Evolutionary conservation across 2,329 filamentous ascomycete species (phyloP), one percentile per base, ranked within the genome.

Genomic region (Aschersonia sp.): DNA sequence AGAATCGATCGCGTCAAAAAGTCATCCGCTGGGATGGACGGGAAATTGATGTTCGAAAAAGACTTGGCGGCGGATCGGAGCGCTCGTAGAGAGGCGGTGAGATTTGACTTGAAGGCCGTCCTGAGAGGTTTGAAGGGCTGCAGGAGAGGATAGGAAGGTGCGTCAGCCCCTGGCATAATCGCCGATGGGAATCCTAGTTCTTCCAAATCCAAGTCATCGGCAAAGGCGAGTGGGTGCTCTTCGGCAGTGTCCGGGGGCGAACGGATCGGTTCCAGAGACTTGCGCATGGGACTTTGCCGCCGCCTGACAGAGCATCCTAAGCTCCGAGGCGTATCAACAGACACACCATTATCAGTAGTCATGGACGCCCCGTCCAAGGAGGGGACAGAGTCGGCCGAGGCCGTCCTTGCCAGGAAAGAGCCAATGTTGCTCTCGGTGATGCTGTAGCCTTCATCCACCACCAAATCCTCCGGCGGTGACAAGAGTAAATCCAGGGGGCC

Each of bases 1-100:
- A 84, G 70, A 55, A 84, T 79, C 35, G 79, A 83, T 51, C 80
- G 70, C 7, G 79, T 82, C 30, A 84, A 68, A 48, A 83, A 76
- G 58, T 83, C 79, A 56, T 83, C 79, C 2, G 79, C 73, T 8
- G 79, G 78, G 41, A 82, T 76, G 30, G 78, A 78, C 1, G 80
- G 70, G 44, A 80, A 71, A 52, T 79, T 81, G 52, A 83, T 71
- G 52, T 61, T 70, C 4, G 79, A 82, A 48, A 84, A 72, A 6
- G 79, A 79, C 50, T 72, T 75, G 45, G 80, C 80, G 2, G 80
- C 80, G 37, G 76, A 80, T 50, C 76, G 74, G 49, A 84, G 60
- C 35, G 79, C 79, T 22, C 78, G 73, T 44, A 84, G 65, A 8
- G 80, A 84, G 6, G 80, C 79, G 5, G 80, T 83, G 39, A 84